Evolutionary conservation across 148 eudicot species (phyloP).

Genomic region (Spergularia marina): DNA sequence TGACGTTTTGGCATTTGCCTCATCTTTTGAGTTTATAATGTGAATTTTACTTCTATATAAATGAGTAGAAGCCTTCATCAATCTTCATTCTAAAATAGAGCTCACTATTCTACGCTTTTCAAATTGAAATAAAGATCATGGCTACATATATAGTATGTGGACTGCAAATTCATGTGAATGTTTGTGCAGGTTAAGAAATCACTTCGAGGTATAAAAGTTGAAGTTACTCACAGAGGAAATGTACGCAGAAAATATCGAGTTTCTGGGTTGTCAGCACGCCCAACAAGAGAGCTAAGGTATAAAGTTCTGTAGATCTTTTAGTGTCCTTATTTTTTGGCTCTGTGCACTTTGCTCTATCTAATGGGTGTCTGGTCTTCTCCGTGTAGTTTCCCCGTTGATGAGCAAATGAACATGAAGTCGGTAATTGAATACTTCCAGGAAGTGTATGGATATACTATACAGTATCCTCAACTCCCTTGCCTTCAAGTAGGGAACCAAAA

Average conservation of each 20-base stretch:
- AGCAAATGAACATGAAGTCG: conserved; percentile 67
- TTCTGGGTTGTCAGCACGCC: conserved; percentile 81
- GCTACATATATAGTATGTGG: neutral
- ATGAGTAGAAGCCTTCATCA: too few species aligned
- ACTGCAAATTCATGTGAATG: neutral
- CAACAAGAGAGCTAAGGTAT: conserved; percentile 87
- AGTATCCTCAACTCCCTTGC: conserved; percentile 66
- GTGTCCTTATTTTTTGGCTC: neutral
- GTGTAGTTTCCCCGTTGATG: conserved; percentile 72
- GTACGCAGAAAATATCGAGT: conserved; percentile 82
- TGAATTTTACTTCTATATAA: too few species aligned
- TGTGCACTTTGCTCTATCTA: neutral
- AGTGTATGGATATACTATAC: conserved; percentile 67
- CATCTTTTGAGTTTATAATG: too few species aligned
- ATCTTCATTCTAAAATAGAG: neutral
- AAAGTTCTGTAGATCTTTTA: neutral
- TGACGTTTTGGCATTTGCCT: too few species aligned
- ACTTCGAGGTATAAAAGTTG: conserved; percentile 89
- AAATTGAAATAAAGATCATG: neutral
- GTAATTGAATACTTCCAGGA: conserved; percentile 74
- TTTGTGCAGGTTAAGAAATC: conserved; percentile 77
- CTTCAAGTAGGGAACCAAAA: conserved; percentile 74
- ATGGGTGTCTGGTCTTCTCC: conserved; percentile 3
- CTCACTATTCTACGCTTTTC: neutral
- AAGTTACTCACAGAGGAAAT: conserved; percentile 86